Evolutionary conservation across 306 rosid species (phyloP).

Genomic region (Herpetospermum pedunculosum): DNA sequence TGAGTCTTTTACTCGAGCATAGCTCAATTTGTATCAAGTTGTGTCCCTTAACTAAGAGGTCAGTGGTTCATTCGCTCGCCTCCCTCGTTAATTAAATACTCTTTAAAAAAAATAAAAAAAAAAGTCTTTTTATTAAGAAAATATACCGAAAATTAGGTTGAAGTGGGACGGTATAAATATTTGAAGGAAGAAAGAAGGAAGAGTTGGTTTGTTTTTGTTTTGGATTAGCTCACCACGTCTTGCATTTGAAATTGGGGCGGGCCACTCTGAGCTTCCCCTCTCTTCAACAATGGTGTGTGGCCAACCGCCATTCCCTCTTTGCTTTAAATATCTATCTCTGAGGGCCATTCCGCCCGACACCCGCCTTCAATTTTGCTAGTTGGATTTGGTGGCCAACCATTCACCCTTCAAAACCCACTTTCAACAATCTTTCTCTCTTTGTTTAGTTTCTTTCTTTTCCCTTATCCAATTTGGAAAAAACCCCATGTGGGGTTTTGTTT

Average conservation of each 20-base stretch:
- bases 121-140: no score
- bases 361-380: conserved; percentile 13
- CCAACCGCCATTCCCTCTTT: conserved; percentile 2
- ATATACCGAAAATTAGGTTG: no score
- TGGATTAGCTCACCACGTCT: conserved; percentile 9
- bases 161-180: no score
- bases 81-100: no score
- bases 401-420: conserved; percentile 1
- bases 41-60: no score
- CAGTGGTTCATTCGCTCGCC: no score
- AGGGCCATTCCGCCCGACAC: conserved; percentile 5
- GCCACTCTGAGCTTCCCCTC: conserved; percentile 4
- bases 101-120: no score
- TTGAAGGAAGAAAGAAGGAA: background rate
- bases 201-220: background rate
- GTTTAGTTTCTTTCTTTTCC: background rate
- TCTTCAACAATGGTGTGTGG: conserved; percentile 2
- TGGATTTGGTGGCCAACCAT: conserved; percentile 69
- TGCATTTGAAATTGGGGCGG: background rate
- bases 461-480: conserved; percentile 2
- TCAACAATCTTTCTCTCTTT: background rate
- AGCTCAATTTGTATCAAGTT: no score
- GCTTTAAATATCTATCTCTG: conserved; percentile 4
- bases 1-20: no score
- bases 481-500: background rate